These are phyloP conservation scores for Fraxinus nigra DNA, from an alignment of 305 asterid species.

Conservation along the genomic window DNA sequence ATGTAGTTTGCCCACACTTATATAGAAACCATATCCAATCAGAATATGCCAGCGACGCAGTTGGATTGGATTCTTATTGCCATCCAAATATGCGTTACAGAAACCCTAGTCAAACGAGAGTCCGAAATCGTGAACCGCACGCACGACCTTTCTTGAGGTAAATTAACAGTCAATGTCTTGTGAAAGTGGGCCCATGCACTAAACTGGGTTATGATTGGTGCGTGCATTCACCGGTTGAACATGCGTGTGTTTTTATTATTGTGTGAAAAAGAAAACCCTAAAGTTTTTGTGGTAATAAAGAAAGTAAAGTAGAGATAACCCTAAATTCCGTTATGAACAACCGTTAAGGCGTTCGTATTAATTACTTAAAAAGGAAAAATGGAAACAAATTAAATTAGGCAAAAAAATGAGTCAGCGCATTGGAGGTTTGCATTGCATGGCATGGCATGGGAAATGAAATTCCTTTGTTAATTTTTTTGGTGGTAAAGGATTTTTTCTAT, in stretches of 20 bases:
- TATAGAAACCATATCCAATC: conserved; percentile 29
- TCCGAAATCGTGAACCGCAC: conserved; percentile 16
- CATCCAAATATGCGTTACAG: conserved; percentile 27
- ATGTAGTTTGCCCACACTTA: neutral
- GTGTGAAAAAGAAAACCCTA: conserved; percentile 37
- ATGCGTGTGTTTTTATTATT: conserved; percentile 15
- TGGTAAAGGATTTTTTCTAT: neutral
- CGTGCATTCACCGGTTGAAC: neutral
- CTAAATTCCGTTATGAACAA: conserved; percentile 21
- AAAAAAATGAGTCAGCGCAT: conserved; percentile 20
- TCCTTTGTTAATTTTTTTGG: neutral
- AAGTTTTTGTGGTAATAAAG: conserved; percentile 30
- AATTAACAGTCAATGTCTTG: conserved; percentile 25
- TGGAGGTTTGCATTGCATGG: neutral
- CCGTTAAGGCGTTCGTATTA: conserved; percentile 10
- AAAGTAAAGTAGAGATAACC: conserved; percentile 33
- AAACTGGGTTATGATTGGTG: conserved; percentile 21
- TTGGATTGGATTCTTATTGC: conserved; percentile 39
- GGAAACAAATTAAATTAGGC: neutral
- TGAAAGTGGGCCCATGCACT: conserved; percentile 34
- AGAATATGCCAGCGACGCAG: conserved; percentile 30
- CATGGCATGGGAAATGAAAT: neutral
- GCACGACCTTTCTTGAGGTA: conserved; percentile 19
- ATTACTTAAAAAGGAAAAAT: neutral
- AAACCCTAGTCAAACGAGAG: conserved; percentile 47